Percentiles rank a stretch among this genome's conserved stretches.
phyloP scores from a whole-genome alignment of 306 rosid species.

The Casuarina cunninghamiana region DNA sequence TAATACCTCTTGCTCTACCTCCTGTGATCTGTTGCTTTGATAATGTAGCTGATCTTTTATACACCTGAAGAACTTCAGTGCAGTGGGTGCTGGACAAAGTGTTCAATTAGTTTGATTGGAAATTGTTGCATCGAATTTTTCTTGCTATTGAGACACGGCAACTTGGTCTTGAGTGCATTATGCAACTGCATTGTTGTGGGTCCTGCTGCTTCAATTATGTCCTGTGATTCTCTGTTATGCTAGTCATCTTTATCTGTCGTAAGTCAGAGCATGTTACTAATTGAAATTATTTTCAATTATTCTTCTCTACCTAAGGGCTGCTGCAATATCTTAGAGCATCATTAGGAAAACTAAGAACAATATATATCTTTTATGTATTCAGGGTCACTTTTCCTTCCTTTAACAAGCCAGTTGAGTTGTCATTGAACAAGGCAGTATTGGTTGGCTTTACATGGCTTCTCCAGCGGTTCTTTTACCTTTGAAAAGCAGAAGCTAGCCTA shows the following conservation, averaged over 20 bases:
- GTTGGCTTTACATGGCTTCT: background rate
- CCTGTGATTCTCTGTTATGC: conserved; percentile 14
- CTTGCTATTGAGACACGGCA: background rate
- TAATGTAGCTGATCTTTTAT: background rate
- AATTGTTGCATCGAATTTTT: too few species aligned
- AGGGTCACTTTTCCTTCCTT: background rate
- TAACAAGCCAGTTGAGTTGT: background rate
- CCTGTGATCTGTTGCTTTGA: background rate
- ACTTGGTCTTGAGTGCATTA: conserved; percentile 8
- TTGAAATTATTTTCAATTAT: background rate
- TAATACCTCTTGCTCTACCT: background rate
- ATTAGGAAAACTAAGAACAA: background rate
- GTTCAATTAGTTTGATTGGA: background rate
- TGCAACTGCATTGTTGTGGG: conserved; percentile 4
- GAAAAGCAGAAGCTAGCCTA: background rate
- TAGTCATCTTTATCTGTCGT: background rate
- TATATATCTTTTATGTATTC: background rate
- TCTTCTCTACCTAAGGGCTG: background rate
- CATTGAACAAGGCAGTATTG: background rate
- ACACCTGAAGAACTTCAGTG: background rate
- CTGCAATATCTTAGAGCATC: background rate
- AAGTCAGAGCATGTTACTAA: background rate
- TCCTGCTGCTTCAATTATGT: background rate
- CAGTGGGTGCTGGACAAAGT: conserved; percentile 8
- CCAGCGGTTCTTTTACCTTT: background rate